These are phyloP conservation scores for Ramularia endophylla DNA, from an alignment of 2,329 filamentous ascomycete species.

Conservation along the genomic window DNA sequence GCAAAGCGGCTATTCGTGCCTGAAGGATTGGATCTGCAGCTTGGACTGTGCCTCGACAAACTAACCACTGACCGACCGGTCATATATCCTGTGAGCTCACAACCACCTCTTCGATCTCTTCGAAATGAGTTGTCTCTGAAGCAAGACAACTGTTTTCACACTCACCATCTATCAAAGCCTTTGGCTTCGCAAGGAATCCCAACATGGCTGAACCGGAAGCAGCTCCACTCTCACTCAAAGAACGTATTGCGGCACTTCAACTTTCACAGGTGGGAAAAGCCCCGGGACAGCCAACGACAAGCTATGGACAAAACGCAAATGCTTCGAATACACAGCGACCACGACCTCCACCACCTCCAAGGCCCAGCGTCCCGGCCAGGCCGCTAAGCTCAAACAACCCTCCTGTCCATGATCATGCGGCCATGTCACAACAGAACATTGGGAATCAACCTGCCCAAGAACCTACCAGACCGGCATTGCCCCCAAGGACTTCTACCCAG, in stretches of 20 bases:
- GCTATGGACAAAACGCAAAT: slow-evolving; percentile 14
- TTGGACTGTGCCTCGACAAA: no score
- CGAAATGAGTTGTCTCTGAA: no score
- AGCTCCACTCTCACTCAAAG: slow-evolving; percentile 33
- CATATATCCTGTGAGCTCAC: no score
- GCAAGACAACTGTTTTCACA: no score
- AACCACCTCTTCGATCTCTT: no score
- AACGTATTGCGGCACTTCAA: slow-evolving; percentile 45
- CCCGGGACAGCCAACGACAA: slow-evolving; percentile 31
- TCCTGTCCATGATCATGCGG: slow-evolving; percentile 33
- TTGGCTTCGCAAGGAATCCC: background rate
- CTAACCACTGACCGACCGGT: no score
- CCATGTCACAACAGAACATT: slow-evolving; percentile 27
- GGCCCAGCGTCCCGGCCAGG: slow-evolving; percentile 26
- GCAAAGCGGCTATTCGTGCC: background rate
- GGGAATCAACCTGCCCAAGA: slow-evolving; percentile 36
- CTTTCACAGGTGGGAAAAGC: slow-evolving; percentile 38
- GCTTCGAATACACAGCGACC: slow-evolving; percentile 22
- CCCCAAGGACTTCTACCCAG: slow-evolving; percentile 38
- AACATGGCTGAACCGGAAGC: slow-evolving; percentile 23
- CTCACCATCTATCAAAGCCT: no score
- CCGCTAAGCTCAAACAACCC: slow-evolving; percentile 35
- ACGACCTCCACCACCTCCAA: slow-evolving; percentile 31
- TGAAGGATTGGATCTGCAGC: background rate
- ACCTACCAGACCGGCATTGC: slow-evolving; percentile 36